Conservation (phyloP, 164 flowering plant genomes). For the Nymphaea colorata region DNA sequence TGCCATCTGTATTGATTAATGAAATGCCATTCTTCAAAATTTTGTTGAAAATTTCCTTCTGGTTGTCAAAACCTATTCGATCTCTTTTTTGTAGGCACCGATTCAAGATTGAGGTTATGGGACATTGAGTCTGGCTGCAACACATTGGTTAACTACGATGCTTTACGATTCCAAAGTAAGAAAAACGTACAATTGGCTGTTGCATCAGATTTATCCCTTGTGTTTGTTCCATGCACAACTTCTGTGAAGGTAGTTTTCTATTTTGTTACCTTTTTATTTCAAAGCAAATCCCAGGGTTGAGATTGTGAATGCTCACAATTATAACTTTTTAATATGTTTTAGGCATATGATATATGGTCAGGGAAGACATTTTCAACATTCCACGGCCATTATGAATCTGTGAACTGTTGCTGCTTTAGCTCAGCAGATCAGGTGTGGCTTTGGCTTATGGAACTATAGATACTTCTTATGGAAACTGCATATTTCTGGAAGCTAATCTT, state of each 20-base stretch:
- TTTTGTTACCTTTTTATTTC: neutral
- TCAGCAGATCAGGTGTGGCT: conserved; percentile 65
- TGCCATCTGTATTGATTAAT: too few relatives aligned
- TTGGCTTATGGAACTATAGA: neutral
- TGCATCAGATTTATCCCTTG: conserved; percentile 52
- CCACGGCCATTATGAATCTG: conserved; percentile 81
- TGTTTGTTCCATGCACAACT: conserved; percentile 92
- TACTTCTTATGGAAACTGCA: neutral
- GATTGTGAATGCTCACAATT: neutral
- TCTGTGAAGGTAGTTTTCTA: conserved; percentile 48
- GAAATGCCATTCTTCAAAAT: too few relatives aligned
- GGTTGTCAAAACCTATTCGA: too few relatives aligned
- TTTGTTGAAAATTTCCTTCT: too few relatives aligned
- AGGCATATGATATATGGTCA: conserved; percentile 91
- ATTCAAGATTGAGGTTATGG: conserved; percentile 88
- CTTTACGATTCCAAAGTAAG: conserved; percentile 51
- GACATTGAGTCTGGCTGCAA: conserved; percentile 85
- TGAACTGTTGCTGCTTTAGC: conserved; percentile 84
- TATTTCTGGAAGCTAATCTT: neutral
- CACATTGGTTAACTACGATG: conserved; percentile 80
- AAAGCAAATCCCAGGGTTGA: neutral
- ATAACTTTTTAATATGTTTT: neutral
- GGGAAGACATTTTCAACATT: conserved; percentile 53
- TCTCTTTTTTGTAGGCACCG: conserved; percentile 53
- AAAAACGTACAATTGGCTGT: conserved; percentile 66